Conservation (phyloP, 495 filamentous ascomycete genomes). For the Astrocystis sublimbata region DNA sequence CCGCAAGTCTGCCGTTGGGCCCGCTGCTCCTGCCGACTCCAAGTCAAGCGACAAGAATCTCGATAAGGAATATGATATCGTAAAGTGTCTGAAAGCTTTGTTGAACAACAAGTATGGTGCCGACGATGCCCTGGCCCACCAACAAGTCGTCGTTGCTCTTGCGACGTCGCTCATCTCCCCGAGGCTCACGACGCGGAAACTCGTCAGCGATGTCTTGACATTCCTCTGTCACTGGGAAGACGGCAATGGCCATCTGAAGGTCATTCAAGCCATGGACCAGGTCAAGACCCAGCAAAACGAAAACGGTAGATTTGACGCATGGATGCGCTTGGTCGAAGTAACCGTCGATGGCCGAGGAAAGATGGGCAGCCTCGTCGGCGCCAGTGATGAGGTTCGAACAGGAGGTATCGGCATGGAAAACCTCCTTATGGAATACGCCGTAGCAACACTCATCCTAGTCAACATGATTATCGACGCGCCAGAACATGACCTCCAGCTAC, state of each 20-base stretch:
- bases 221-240: constrained; percentile 97
- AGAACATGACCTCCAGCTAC: constrained; percentile 82
- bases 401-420: constrained; percentile 99
- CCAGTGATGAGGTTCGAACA: constrained; percentile 94
- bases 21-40: constrained; percentile 62
- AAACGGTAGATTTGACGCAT: constrained; percentile 95
- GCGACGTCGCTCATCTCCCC: constrained; percentile 86
- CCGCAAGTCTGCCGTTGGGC: constrained; percentile 75
- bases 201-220: constrained; percentile 94
- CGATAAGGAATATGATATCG: constrained; percentile 94
- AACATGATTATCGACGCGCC: constrained; percentile 96
- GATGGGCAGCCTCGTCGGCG: constrained; percentile 96
- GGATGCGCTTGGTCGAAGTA: constrained; percentile 98
- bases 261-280: constrained; percentile 88
- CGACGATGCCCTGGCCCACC: constrained; percentile 91
- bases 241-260: constrained; percentile 91
- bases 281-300: constrained; percentile 88
- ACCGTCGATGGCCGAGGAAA: constrained; percentile 96
- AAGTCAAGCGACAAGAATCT: constrained; percentile 78
- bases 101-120: constrained; percentile 99
- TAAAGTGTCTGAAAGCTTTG: constrained; percentile 93
- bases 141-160: constrained; percentile 84
- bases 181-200: constrained; percentile 85
- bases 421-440: constrained; percentile 97
- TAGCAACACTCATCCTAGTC: constrained; percentile 90